Percentiles rank a stretch among this genome's conserved stretches.
These are phyloP conservation scores for Spergularia azorica DNA, from an alignment of 179 eudicot genomes.

Conservation along the genomic window DNA sequence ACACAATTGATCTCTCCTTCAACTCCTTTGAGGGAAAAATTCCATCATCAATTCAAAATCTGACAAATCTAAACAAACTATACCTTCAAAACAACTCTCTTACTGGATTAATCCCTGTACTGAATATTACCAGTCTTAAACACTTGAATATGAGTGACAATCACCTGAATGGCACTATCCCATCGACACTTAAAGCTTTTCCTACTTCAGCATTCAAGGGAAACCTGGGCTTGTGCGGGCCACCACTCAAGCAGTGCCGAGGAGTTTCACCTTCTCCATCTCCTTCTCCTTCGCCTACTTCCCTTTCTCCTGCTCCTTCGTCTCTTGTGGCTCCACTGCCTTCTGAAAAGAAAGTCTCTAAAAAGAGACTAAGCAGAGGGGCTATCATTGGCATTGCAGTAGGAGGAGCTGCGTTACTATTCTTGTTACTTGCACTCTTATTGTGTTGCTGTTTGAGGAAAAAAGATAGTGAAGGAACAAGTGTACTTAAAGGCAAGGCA, in stretches of 20 bases:
- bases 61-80: slow-evolving; percentile 49
- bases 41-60: slow-evolving; percentile 58
- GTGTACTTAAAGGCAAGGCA: slow-evolving; percentile 52
- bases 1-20: slow-evolving; percentile 63
- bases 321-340: slow-evolving; percentile 25
- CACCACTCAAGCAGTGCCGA: slow-evolving; percentile 58
- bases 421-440: slow-evolving; percentile 39
- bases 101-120: slow-evolving; percentile 58
- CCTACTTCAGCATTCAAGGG: slow-evolving; percentile 71
- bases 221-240: slow-evolving; percentile 64
- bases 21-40: slow-evolving; percentile 68
- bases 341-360: slow-evolving; percentile 20
- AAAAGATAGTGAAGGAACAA: slow-evolving; percentile 37
- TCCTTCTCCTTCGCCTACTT: slow-evolving; percentile 24
- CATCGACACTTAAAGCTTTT: slow-evolving; percentile 53
- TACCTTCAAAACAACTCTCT: slow-evolving; percentile 72
- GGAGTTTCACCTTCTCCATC: slow-evolving; percentile 51
- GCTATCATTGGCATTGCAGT: slow-evolving; percentile 66
- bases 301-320: slow-evolving; percentile 9
- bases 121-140: slow-evolving; percentile 42
- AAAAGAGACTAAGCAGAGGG: slow-evolving; percentile 42
- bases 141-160: slow-evolving; percentile 66
- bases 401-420: slow-evolving; percentile 49
- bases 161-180: slow-evolving; percentile 73
- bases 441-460: slow-evolving; percentile 58